Percentiles rank a stretch among this genome's conserved stretches.
phyloP scores from a whole-genome alignment of 306 rosid genomes.

The Pterocarpus macrocarpus region DNA sequence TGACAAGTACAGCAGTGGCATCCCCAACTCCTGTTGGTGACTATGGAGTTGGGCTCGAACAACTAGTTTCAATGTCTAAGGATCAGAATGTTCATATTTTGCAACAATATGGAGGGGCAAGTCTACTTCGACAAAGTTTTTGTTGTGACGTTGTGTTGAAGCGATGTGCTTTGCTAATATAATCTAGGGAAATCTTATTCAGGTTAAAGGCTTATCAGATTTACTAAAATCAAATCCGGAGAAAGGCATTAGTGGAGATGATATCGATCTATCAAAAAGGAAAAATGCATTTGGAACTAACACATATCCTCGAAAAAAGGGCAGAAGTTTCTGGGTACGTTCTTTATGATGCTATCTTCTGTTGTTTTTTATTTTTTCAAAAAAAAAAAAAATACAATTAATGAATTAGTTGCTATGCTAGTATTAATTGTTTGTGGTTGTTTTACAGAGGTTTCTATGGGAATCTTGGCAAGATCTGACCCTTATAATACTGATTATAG shows the following conservation, averaged over 20 bases:
- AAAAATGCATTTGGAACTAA: constrained; percentile 86
- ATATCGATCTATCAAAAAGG: constrained; percentile 63
- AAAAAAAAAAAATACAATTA: not conserved
- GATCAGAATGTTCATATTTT: constrained; percentile 65
- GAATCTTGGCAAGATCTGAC: constrained; percentile 99
- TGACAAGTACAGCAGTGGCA: constrained; percentile 53
- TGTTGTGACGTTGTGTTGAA: not conserved
- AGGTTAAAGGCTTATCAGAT: constrained; percentile 80
- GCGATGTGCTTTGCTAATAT: constrained; percentile 16
- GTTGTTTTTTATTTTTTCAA: not conserved
- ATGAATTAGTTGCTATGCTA: constrained; percentile 28
- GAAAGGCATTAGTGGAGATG: constrained; percentile 76
- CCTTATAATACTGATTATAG: constrained; percentile 86
- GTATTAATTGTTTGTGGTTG: constrained; percentile 35
- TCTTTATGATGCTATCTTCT: constrained; percentile 15
- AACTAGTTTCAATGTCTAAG: constrained; percentile 78
- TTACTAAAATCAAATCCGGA: constrained; percentile 67
- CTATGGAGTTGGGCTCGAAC: constrained; percentile 70
- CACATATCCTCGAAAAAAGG: constrained; percentile 95
- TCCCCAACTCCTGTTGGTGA: constrained; percentile 63
- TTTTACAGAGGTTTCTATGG: constrained; percentile 90
- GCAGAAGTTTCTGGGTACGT: constrained; percentile 82
- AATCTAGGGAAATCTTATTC: constrained; percentile 38
- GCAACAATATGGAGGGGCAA: constrained; percentile 86
- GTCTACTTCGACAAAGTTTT: constrained; percentile 39